phyloP scores from a whole-genome alignment of 176 grass and related monocot genomes.

The Alloteropsis semialata region DNA sequence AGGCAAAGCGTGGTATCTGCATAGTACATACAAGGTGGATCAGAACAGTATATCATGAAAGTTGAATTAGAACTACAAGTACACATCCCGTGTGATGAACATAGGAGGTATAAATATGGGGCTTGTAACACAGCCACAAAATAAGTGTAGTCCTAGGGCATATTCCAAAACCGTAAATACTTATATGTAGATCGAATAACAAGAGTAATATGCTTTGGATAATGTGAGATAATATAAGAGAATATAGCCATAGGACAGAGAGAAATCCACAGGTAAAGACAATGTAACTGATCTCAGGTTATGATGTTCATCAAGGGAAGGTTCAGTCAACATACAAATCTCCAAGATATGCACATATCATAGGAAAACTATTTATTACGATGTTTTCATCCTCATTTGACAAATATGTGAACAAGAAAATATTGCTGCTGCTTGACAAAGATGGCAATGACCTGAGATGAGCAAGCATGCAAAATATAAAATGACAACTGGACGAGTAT shows the following conservation, averaged over 20 bases:
- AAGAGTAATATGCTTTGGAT: background rate
- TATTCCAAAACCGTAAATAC: background rate
- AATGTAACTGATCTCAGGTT: background rate
- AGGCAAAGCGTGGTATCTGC: constrained; percentile 99
- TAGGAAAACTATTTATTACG: constrained; percentile 11
- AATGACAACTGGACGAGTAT: background rate
- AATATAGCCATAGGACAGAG: background rate
- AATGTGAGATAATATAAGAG: background rate
- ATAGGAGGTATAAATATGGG: background rate
- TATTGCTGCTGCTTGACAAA: background rate
- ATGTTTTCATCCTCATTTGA: background rate
- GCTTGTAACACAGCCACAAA: background rate
- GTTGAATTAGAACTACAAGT: constrained; percentile 6
- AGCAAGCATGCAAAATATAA: background rate
- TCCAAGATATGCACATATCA: background rate
- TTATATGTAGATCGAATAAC: background rate
- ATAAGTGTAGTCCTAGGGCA: constrained; percentile 6
- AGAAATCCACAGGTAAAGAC: background rate
- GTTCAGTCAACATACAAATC: background rate
- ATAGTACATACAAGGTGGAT: constrained; percentile 27
- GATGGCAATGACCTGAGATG: background rate
- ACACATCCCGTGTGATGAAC: background rate
- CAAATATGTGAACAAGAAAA: constrained; percentile 4
- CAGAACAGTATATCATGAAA: background rate
- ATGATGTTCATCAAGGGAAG: background rate